Base-by-base conservation (phyloP, 2,329 filamentous ascomycete species). In the Calonectria fujianensis region DNA sequence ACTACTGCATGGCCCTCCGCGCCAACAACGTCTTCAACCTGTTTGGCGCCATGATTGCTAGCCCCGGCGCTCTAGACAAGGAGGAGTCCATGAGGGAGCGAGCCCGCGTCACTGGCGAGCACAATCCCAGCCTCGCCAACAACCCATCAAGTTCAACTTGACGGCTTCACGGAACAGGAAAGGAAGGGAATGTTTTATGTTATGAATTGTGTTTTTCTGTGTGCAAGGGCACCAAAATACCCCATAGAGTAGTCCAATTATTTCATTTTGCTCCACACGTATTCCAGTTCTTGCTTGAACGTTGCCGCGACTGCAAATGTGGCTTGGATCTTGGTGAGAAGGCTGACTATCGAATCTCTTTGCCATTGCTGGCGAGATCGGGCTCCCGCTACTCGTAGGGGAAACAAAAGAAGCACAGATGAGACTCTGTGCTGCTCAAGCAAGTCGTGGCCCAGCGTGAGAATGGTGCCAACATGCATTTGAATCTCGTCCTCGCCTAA, bases 341-440 rank as follows among this genome's bases (percentile, higher is more conserved):
- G 67, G 5, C 45, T 63, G 4, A 76, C 20, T 4, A 84, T 78
- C 16, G 67, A 70, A 0, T 76, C 69, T 3, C 79, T 77, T 48
- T 84, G 83, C 74, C 74, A 78, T 0, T 20, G 7, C 4, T 76
- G 59, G 29, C 76, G 69, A 1, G 82, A 82, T 0, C 84, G 80
- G 0, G 84, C 81, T 8, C 84, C 84, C 0, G 83, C 84, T 10
- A 86, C 81, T 13, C 84, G 76, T 0, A 86, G 59, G 0, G 84
- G 84, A 29, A 85, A 85, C 7, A 86, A 63, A 0, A 84, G 79
- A 9, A 85, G 35, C 7, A 85, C n/a, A 0, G 83, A 77, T 0
- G 84, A 86, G 2, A 85, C 75, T 0, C 65, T 74, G 0, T 80
- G 80, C 0, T 27, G 61, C 1, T 73, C 41, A 2, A 85, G 54